Percentiles rank a stretch among this genome's conserved stretches.
phyloP scores from a whole-genome alignment of 371 early-diverging fungal genomes.

The Syncephalastrum sp. region DNA sequence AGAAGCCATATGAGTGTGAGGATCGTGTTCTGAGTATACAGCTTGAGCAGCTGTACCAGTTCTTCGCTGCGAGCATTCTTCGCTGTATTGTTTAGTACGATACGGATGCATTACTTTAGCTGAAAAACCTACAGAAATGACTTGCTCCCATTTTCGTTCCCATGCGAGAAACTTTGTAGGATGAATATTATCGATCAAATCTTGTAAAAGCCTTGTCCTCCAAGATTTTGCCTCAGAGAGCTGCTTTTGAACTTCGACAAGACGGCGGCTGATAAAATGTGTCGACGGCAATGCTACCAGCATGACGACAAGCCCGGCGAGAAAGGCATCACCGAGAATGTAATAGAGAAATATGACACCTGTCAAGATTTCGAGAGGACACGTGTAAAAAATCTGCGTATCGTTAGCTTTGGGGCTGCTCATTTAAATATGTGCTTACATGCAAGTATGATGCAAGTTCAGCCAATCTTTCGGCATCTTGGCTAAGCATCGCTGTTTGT shows the following conservation, averaged over 20 bases:
- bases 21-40: conserved; percentile 58
- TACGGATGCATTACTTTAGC: not conserved
- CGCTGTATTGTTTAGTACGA: not conserved
- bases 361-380: conserved; percentile 60
- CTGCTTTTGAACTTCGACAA: conserved; percentile 49
- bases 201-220: conserved; percentile 60
- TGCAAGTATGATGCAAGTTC: conserved; percentile 56
- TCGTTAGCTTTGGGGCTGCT: not conserved
- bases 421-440: conserved; percentile 19
- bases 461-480: conserved; percentile 75
- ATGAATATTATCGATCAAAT: conserved; percentile 69
- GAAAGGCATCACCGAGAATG: conserved; percentile 64
- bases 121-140: conserved; percentile 36
- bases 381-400: conserved; percentile 53
- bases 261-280: conserved; percentile 49
- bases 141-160: conserved; percentile 68
- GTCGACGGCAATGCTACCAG: conserved; percentile 63
- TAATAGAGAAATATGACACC: conserved; percentile 65
- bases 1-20: conserved; percentile 64
- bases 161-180: conserved; percentile 78
- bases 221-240: conserved; percentile 60
- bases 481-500: conserved; percentile 73
- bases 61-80: conserved; percentile 57
- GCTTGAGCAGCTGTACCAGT: conserved; percentile 50
- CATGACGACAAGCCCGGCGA: conserved; percentile 66